Evolutionary conservation across 176 grass and related monocot species (phyloP).

Genomic region (Poa pratensis): DNA sequence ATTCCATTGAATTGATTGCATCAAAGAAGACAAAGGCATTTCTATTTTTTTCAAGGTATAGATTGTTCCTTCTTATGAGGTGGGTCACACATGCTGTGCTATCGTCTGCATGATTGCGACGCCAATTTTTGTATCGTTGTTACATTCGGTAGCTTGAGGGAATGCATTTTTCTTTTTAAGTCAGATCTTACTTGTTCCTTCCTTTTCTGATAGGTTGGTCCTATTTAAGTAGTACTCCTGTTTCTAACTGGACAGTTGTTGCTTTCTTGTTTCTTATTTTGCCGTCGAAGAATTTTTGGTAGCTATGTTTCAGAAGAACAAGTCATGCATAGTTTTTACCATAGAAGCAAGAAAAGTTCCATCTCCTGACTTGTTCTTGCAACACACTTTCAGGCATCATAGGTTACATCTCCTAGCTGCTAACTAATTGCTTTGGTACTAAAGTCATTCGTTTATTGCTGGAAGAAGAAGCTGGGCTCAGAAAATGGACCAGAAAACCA

Average conservation of each 20-base stretch:
- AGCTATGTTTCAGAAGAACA: constrained; percentile 24
- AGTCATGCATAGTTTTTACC: constrained; percentile 8
- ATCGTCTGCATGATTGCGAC: background rate
- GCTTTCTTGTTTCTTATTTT: constrained; percentile 17
- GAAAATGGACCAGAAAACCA: constrained; percentile 45
- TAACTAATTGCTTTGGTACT: background rate
- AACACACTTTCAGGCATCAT: constrained; percentile 24
- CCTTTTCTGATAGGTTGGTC: constrained; percentile 46
- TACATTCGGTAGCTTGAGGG: constrained; percentile 6
- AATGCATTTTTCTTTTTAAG: background rate
- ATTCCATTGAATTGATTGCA: constrained; percentile 40
- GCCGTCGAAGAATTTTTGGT: background rate
- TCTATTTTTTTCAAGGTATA: constrained; percentile 9
- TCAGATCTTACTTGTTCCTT: background rate
- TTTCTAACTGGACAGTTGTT: constrained; percentile 35
- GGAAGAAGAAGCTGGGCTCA: background rate
- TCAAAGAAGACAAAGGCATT: background rate
- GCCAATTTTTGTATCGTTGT: constrained; percentile 3
- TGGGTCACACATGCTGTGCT: background rate
- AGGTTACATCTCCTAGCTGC: background rate
- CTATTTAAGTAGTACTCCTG: constrained; percentile 19
- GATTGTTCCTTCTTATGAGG: constrained; percentile 10
- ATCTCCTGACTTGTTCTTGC: too few species aligned
- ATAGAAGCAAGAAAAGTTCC: constrained; percentile 19
- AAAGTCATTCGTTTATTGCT: constrained; percentile 16